phyloP scores from a whole-genome alignment of 1,139 yeast species.

The Entelexis paramagnoliae region DNA sequence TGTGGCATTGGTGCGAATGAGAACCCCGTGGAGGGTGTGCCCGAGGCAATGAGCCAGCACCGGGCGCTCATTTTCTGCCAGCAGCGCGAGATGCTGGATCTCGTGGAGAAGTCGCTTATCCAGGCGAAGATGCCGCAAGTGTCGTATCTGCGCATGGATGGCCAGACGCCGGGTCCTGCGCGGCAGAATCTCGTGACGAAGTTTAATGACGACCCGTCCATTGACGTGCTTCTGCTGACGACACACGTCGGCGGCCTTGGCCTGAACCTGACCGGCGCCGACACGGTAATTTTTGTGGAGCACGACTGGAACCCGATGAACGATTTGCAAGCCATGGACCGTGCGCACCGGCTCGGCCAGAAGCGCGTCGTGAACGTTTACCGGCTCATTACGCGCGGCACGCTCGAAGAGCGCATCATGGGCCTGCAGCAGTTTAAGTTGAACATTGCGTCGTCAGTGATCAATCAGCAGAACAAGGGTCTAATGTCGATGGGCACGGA shows the following conservation, averaged over 20 bases:
- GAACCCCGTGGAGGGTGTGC: conserved; percentile 30
- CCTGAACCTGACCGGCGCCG: conserved; percentile 94
- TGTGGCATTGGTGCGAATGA: conserved; percentile 72
- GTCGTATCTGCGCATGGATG: conserved; percentile 90
- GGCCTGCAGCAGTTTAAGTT: conserved; percentile 95
- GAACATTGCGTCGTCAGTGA: conserved; percentile 93
- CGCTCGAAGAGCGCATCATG: conserved; percentile 96
- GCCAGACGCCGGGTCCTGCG: conserved; percentile 84
- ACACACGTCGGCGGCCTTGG: conserved; percentile 99
- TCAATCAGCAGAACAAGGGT: conserved; percentile 93
- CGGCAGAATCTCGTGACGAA: conserved; percentile 86
- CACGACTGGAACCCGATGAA: conserved; percentile 99
- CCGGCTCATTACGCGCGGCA: conserved; percentile 80
- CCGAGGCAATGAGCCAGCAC: conserved; percentile 85
- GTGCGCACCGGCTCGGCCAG: conserved; percentile 97
- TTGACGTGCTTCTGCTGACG: conserved; percentile 80
- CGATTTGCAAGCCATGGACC: conserved; percentile 97
- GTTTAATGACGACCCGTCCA: conserved; percentile 93
- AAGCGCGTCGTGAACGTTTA: conserved; percentile 94
- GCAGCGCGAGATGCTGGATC: conserved; percentile 92
- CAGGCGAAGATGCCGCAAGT: conserved; percentile 81
- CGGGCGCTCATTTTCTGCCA: conserved; percentile 94
- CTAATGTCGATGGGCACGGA: conserved; percentile 93
- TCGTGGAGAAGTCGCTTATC: conserved; percentile 83
- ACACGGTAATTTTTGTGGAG: conserved; percentile 94